Conservation (phyloP, 768 basidiomycete genomes). For the Mycena vitilis region DNA sequence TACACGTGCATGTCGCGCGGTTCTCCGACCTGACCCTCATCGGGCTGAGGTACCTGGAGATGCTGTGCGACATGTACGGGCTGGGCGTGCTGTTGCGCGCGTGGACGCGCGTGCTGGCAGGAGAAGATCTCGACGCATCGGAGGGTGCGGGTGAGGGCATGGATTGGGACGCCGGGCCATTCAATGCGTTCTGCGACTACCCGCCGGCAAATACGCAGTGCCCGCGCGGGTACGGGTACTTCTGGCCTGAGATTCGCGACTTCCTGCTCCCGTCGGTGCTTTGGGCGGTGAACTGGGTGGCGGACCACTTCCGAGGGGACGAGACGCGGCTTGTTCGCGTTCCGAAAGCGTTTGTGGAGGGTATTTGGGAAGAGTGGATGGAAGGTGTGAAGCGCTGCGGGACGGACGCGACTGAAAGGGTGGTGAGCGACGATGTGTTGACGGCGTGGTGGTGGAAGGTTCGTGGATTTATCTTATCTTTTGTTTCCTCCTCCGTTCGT, state of each 20-base stretch:
- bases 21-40: conserved; percentile 29
- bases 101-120: conserved; percentile 17
- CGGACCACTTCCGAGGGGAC: not conserved
- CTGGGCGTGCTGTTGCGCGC: conserved; percentile 6
- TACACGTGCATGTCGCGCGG: conserved; percentile 17
- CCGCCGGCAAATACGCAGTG: not conserved
- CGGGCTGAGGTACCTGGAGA: conserved; percentile 15
- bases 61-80: conserved; percentile 16
- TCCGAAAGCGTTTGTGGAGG: conserved; percentile 22
- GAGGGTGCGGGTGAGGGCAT: conserved; percentile 14
- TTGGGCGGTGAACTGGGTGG: not conserved
- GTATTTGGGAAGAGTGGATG: conserved; percentile 13
- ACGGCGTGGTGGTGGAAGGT: conserved; percentile 31
- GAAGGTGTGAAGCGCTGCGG: conserved; percentile 9
- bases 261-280: not conserved
- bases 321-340: not conserved
- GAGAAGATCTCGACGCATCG: conserved; percentile 17
- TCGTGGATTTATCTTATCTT: not conserved
- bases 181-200: not conserved
- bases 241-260: not conserved
- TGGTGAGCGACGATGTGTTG: conserved; percentile 22
- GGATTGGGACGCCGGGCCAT: conserved; percentile 16
- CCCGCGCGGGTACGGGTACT: not conserved
- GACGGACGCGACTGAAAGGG: conserved; percentile 20
- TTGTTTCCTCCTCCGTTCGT: not conserved